Evolutionary conservation across 192 early-diverging fungal species (phyloP), one percentile per base, ranked within the genome.

Genomic region (Lunasporangiospora selenospora): DNA sequence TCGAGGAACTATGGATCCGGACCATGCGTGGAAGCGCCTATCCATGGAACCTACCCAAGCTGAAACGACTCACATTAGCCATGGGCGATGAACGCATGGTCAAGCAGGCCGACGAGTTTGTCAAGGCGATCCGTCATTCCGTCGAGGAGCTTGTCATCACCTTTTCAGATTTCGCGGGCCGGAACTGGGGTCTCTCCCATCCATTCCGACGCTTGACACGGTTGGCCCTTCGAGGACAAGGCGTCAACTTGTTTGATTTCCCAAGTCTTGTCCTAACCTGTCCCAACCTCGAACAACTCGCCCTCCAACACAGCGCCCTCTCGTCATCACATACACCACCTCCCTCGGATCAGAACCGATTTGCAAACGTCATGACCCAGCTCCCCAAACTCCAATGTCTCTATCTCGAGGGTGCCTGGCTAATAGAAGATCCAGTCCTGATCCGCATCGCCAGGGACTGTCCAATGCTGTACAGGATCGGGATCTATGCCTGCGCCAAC

Each of bases 321-420:
- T 27, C 16, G 36, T 37, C 37, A 6, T 13, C 21, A 0, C 11
- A 2, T 9, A 31, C 12, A n/a, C n/a, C n/a, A n/a, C n/a, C n/a
- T n/a, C n/a, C n/a, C n/a, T 23, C 38, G 24, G 37, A 56, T 19
- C 19, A 56, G 2, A 29, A 39, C 3, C 12, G 11, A 15, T 23
- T 67, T 13, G 42, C 53, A 3, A 30, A 52, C 2, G 56, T 42
- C 4, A 23, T 67, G 2, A 18, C 38, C 4, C 16, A 53, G 9
- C 26, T 59, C 16, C 26, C 10, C 15, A 18, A 8, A 6, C 32
- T 67, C 1, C n/a, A 36, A 18, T 44, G 46, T 21, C 27, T 67
- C 8, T 58, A 50, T 31, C 36, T 67, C 2, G 65, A 67, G 21
- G 56, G 49, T 3, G 12, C 15, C 10, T 67, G 65, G 56, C n/a